Evolutionary conservation across 2,329 filamentous ascomycete species (phyloP).

Genomic region (Neopestalotiopsis sp.): DNA sequence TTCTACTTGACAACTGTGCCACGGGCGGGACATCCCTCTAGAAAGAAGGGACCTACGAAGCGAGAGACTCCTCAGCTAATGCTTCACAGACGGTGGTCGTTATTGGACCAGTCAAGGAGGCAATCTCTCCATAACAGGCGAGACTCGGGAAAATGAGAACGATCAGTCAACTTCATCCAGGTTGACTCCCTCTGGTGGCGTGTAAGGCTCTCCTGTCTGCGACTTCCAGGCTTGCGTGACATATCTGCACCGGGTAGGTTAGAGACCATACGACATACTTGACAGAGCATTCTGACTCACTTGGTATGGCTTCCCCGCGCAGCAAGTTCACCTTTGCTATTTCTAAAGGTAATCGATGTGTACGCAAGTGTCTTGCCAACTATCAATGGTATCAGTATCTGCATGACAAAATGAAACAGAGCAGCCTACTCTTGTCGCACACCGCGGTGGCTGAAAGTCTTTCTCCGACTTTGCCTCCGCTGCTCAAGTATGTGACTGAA

Average conservation of each 20-base stretch:
- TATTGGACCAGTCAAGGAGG: no score
- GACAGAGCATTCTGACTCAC: constrained; percentile 42
- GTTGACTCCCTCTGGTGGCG: constrained; percentile 29
- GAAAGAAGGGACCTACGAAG: no score
- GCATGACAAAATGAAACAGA: neutral
- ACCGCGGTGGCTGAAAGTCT: constrained; percentile 60
- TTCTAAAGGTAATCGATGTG: constrained; percentile 64
- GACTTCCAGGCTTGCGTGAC: constrained; percentile 40
- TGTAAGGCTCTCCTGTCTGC: constrained; percentile 30
- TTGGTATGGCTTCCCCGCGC: constrained; percentile 72
- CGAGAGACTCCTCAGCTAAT: no score
- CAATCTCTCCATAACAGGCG: no score
- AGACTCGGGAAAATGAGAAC: no score
- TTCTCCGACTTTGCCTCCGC: constrained; percentile 63
- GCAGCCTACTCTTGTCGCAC: constrained; percentile 63
- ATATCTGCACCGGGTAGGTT: constrained; percentile 39
- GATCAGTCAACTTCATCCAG: constrained; percentile 23
- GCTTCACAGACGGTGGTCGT: no score
- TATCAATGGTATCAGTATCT: constrained; percentile 33
- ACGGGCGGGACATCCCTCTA: no score
- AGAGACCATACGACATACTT: neutral
- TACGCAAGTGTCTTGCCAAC: constrained; percentile 70
- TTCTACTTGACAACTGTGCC: no score
- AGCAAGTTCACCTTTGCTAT: constrained; percentile 63
- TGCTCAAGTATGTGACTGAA: constrained; percentile 67